These are phyloP conservation scores for Podospora fimiseda DNA, from an alignment of 495 filamentous ascomycete species.

Conservation along the genomic window DNA sequence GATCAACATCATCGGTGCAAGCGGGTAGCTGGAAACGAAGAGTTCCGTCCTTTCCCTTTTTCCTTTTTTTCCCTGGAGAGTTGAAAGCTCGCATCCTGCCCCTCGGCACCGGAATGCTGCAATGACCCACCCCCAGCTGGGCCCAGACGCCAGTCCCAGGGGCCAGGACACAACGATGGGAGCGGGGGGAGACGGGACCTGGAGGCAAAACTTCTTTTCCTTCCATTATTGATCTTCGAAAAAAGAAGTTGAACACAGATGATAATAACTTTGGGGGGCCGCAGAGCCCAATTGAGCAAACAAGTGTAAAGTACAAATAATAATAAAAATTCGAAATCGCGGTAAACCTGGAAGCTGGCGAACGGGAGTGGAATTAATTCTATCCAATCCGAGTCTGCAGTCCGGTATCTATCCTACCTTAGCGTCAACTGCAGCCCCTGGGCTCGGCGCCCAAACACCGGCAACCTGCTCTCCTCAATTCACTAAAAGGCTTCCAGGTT, in stretches of 20 bases:
- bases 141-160: neutral
- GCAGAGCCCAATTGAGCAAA: no score
- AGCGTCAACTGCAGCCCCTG: neutral
- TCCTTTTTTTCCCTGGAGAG: neutral
- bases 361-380: neutral
- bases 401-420: neutral
- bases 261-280: no score
- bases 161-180: neutral
- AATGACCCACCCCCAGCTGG: neutral
- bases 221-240: no score
- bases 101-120: neutral
- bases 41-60: no score
- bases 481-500: slow-evolving; percentile 8
- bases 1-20: neutral
- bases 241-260: no score
- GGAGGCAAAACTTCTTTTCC: no score
- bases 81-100: neutral
- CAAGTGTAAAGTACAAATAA: neutral
- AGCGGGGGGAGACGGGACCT: neutral
- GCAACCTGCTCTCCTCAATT: slow-evolving; percentile 10
- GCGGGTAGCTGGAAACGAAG: no score
- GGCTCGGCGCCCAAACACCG: slow-evolving; percentile 11
- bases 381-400: neutral
- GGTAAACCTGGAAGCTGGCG: neutral
- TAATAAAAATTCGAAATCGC: neutral